A percentile compares a stretch with the other conserved stretches of the same genome.
phyloP scores from a whole-genome alignment of 768 basidiomycete genomes.

The Rhodotorula kratochvilovae region DNA sequence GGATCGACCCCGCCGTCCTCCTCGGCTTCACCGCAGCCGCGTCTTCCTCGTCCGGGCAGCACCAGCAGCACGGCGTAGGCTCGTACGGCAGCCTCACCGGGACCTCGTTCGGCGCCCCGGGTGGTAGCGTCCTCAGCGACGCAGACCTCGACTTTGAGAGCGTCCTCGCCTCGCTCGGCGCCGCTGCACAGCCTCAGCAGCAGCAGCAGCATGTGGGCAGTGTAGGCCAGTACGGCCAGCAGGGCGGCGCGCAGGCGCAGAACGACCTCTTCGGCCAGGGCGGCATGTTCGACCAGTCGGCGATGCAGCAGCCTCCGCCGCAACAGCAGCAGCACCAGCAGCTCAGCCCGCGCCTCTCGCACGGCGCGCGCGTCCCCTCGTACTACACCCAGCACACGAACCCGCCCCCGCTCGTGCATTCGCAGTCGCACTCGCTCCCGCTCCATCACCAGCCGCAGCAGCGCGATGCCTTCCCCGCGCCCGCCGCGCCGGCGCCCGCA shows the following conservation, averaged over 20 bases:
- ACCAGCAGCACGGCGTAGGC: too few species aligned
- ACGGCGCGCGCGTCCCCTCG: not conserved
- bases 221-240: too few species aligned
- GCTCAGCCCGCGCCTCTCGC: constrained; percentile 4
- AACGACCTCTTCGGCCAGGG: not conserved
- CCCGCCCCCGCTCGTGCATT: not conserved
- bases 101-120: not conserved
- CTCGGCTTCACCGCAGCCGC: constrained; percentile 6
- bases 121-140: constrained; percentile 13
- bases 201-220: not conserved
- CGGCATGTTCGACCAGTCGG: not conserved
- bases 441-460: not conserved
- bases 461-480: not conserved
- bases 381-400: not conserved
- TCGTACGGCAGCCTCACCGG: not conserved
- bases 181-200: not conserved
- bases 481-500: not conserved
- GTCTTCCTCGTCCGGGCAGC: not conserved
- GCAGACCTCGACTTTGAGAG: constrained; percentile 35
- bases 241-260: not conserved
- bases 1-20: constrained; percentile 26
- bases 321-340: not conserved
- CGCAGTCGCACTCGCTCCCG: not conserved
- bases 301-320: not conserved
- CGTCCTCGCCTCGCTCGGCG: constrained; percentile 12